Base-by-base conservation (phyloP, 2,329 filamentous ascomycete genomes). In the Alternaria sp. region DNA sequence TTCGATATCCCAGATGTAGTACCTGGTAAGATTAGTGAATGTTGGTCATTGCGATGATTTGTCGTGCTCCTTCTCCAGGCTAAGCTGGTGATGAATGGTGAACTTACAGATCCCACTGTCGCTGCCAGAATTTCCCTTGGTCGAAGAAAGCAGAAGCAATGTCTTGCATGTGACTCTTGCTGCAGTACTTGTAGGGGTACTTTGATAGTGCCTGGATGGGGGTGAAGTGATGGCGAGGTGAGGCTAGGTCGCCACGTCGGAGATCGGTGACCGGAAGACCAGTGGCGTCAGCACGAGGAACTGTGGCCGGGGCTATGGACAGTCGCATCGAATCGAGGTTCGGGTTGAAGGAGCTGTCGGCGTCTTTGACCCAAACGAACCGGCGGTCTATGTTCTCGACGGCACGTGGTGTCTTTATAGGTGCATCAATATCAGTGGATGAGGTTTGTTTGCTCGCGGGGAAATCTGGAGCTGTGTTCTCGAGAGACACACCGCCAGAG, bases 81-180 rank as follows among this genome's bases (percentile, higher is more conserved):
- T 26, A 13, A 24, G 26, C 26, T 6, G 26, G 10, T 34, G 11
- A 51, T 69, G 71, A 58, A 72, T 71, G 28, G 68, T 74, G n/a
- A 33, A 82, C 88, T 83, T 81, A 95, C 91, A 96, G 79, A 62
- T 94, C 88, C 93, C 93, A 97, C 10, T 80, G 71, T 58, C 86
- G 83, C 2, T 80, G 77, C 67, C 84, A 85, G 63, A 90, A 81
- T 49, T 91, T 80, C 28, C 78, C 83, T 3, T 73, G 70, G 33
- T 85, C 80, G 66, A 91, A 92, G 74, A 85, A 83, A 68, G 66
- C 74, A 80, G 85, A 64, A 67, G 82, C 70, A 76, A 83, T 61
- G 69, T 77, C 68, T 85, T 90, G 58, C 56, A 65, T 66, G 54
- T 71, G 68, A 11, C 63, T 60, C 58, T 81, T 82, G 54, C 84